Conservation (phyloP, 768 basidiomycete genomes). For the Amanita polypyramis region DNA sequence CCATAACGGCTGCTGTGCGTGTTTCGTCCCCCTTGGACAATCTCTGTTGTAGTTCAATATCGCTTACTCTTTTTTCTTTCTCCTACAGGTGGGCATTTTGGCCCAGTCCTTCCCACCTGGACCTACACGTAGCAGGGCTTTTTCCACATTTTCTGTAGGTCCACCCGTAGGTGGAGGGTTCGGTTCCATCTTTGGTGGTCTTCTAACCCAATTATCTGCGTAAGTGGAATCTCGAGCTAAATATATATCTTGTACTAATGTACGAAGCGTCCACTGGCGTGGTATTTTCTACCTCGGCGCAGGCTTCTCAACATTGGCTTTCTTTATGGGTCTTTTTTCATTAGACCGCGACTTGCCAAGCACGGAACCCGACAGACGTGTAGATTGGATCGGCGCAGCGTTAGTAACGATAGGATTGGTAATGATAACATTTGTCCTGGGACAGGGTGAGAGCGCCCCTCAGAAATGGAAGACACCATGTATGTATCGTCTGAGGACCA, state of each 20-base stretch:
- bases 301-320: constrained; percentile 42
- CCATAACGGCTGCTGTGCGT: constrained; percentile 56
- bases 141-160: constrained; percentile 78
- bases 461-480: constrained; percentile 46
- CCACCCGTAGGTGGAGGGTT: constrained; percentile 73
- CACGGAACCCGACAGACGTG: constrained; percentile 29
- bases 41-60: too few relatives aligned
- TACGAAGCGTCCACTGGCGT: constrained; percentile 18
- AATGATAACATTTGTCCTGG: constrained; percentile 63
- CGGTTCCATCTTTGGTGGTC: constrained; percentile 62
- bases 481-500: constrained; percentile 9
- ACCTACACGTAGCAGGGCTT: constrained; percentile 59
- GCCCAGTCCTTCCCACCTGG: constrained; percentile 60
- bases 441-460: constrained; percentile 49
- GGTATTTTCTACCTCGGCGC: constrained; percentile 47
- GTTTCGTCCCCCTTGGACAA: not conserved
- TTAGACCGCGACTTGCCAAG: constrained; percentile 51
- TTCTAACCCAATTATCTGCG: constrained; percentile 48
- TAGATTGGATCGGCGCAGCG: constrained; percentile 73
- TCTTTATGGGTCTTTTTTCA: constrained; percentile 40
- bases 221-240: constrained; percentile 12
- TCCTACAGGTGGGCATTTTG: constrained; percentile 61
- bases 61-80: too few relatives aligned
- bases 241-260: too few relatives aligned
- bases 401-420: constrained; percentile 55